Percentiles rank a stretch among this genome's conserved stretches.
phyloP scores from a whole-genome alignment of 441 rosid species.

The Manihot esculenta region DNA sequence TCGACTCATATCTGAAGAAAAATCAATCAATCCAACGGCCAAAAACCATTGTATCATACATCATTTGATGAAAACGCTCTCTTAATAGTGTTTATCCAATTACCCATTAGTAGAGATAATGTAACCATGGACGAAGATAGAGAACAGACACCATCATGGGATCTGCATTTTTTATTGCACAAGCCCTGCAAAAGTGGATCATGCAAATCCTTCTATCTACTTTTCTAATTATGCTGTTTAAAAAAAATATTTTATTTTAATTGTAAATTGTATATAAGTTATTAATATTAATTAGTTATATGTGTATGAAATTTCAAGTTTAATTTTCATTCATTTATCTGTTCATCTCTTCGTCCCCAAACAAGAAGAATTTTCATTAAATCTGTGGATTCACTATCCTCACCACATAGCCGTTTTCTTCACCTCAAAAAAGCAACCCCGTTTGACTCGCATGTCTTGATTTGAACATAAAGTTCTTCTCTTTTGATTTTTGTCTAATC shows the following conservation, averaged over 20 bases:
- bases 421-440: constrained; percentile 13
- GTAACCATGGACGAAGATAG: constrained; percentile 2
- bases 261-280: too few species aligned
- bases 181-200: constrained; percentile 16
- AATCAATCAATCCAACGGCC: constrained; percentile 20
- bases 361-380: too few species aligned
- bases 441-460: constrained; percentile 2
- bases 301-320: too few species aligned
- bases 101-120: not conserved
- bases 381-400: too few species aligned
- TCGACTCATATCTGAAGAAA: not conserved
- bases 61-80: constrained; percentile 3
- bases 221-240: too few species aligned
- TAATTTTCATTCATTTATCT: too few species aligned
- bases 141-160: constrained; percentile 31
- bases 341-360: too few species aligned
- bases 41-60: not conserved
- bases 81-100: not conserved
- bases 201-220: too few species aligned
- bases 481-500: constrained; percentile 4
- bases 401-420: too few species aligned
- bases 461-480: constrained; percentile 14
- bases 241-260: too few species aligned
- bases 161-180: constrained; percentile 41
- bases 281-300: too few species aligned